Conservation (phyloP, 768 basidiomycete species). For the Daedaleopsis nitida region DNA sequence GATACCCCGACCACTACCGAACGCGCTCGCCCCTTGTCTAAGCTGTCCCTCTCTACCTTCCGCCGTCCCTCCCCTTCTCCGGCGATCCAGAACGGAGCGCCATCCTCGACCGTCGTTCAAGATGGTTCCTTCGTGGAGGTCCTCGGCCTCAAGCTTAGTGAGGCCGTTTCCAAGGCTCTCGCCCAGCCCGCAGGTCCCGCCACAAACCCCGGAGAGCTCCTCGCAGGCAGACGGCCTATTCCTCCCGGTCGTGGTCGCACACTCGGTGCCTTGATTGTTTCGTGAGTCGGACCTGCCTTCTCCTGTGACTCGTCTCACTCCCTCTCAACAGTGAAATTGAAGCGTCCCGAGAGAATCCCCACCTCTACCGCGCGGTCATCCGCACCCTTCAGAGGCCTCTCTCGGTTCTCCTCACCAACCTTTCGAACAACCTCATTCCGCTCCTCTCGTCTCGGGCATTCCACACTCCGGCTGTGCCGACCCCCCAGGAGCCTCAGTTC, state of each 20-base stretch:
- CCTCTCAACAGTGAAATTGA: conserved; percentile 60
- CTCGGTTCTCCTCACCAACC: conserved; percentile 69
- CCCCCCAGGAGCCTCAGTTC: conserved; percentile 44
- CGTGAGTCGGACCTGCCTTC: conserved; percentile 48
- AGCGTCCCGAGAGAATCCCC: conserved; percentile 60
- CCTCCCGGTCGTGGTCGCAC: conserved; percentile 72
- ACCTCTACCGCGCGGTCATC: conserved; percentile 68
- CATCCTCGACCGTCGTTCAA: conserved; percentile 51
- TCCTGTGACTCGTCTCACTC: conserved; percentile 10
- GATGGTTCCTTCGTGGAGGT: conserved; percentile 82
- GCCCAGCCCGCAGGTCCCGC: conserved; percentile 62
- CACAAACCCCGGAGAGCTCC: conserved; percentile 44
- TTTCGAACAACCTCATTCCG: conserved; percentile 69
- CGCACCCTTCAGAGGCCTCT: conserved; percentile 76
- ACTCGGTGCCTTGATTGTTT: conserved; percentile 67
- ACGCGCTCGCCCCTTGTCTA: conserved; percentile 54
- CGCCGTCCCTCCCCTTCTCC: conserved; percentile 54
- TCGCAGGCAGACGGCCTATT: conserved; percentile 71
- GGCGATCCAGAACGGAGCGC: conserved; percentile 35
- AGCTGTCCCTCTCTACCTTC: conserved; percentile 60
- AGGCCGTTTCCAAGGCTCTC: conserved; percentile 78
- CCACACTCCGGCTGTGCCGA: conserved; percentile 50
- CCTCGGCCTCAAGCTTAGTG: conserved; percentile 75
- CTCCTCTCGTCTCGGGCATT: conserved; percentile 68
- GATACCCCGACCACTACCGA: conserved; percentile 45